Evolutionary conservation across 352 stramenopile genomes (phyloP).

Genomic region (Achlya hypogyna): DNA sequence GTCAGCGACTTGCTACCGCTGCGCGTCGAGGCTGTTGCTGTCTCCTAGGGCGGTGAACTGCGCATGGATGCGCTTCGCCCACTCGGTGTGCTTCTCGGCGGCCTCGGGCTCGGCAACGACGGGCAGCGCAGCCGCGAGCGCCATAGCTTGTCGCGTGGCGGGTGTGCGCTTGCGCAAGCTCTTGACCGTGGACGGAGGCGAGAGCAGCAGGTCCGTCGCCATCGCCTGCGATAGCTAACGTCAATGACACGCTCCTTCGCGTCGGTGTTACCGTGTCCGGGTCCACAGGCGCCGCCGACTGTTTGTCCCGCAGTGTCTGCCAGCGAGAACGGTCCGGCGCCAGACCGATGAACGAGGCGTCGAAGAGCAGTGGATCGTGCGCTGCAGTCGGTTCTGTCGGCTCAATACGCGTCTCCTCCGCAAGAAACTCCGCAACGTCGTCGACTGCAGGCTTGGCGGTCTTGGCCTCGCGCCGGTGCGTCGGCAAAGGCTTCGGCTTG

Average conservation of each 20-base stretch:
- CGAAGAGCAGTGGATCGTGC: not conserved
- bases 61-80: conserved; percentile 7
- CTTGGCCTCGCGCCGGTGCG: not conserved
- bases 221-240: no score
- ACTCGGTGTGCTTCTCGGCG: not conserved
- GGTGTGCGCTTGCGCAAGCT: not conserved
- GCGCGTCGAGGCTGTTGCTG: not conserved
- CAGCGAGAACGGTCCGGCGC: not conserved
- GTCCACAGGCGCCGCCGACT: not conserved
- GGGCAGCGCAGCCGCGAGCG: not conserved
- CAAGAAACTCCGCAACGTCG: conserved; percentile 3
- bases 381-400: not conserved
- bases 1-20: conserved; percentile 19
- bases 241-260: no score
- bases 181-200: not conserved
- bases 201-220: not conserved
- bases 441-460: not conserved
- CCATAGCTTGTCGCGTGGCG: not conserved
- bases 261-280: not conserved
- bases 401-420: not conserved
- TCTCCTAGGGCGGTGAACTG: not conserved
- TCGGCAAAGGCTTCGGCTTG: not conserved
- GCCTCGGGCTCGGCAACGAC: not conserved
- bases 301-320: not conserved
- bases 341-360: not conserved